Evolutionary conservation across 2,329 filamentous ascomycete genomes (phyloP).

Genomic region (Hymenoscyphus albidus): DNA sequence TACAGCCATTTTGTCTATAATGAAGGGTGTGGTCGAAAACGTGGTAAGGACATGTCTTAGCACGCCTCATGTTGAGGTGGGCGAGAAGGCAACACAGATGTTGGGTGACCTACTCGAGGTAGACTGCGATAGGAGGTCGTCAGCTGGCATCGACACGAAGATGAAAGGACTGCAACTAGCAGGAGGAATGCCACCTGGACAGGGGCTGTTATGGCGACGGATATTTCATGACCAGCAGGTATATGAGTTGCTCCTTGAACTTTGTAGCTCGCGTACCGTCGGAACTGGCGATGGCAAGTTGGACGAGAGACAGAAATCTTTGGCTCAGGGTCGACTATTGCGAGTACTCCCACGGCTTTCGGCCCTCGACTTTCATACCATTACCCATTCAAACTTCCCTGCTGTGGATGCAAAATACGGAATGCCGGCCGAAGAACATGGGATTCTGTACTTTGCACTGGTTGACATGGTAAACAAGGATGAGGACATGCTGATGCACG

Average conservation of each 20-base stretch:
- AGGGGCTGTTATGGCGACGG: conserved; percentile 51
- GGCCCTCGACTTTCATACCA: conserved; percentile 28
- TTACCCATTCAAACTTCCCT: conserved; percentile 30
- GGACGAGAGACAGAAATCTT: conserved; percentile 33
- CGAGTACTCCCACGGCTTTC: conserved; percentile 33
- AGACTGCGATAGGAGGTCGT: conserved; percentile 44
- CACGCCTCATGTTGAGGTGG: conserved; percentile 51
- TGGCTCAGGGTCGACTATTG: conserved; percentile 35
- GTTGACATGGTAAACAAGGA: conserved; percentile 34
- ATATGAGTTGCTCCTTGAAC: conserved; percentile 44
- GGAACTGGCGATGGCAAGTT: conserved; percentile 25
- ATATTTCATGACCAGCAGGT: conserved; percentile 45
- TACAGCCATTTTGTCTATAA: conserved; percentile 47
- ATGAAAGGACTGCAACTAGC: conserved; percentile 38
- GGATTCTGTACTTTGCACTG: conserved; percentile 33
- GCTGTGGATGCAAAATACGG: conserved; percentile 29
- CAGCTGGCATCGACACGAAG: conserved; percentile 25
- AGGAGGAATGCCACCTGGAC: conserved; percentile 43
- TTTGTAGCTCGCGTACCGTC: conserved; percentile 32
- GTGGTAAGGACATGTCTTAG: conserved; percentile 52
- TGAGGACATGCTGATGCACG: conserved; percentile 36
- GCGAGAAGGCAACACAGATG: conserved; percentile 48
- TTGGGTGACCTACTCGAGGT: conserved; percentile 53
- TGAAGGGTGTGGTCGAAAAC: conserved; percentile 46
- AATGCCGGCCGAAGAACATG: conserved; percentile 18